These are phyloP conservation scores for Fremontodendron californicum DNA, from an alignment of 345 rosid genomes.

Conservation along the genomic window DNA sequence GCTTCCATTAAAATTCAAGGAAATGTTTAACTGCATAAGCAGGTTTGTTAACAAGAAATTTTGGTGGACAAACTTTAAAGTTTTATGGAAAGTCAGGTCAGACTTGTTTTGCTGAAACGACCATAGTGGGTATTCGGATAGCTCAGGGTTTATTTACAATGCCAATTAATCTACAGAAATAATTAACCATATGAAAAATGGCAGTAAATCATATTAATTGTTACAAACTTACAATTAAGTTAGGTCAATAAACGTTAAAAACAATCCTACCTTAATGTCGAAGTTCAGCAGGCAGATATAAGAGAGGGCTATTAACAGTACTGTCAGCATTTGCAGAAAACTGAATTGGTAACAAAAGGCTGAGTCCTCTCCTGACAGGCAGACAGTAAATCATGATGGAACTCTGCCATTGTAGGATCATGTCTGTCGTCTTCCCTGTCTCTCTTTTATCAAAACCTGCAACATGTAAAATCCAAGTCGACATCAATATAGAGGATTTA, in stretches of 20 bases:
- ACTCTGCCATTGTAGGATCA: slow-evolving; percentile 53
- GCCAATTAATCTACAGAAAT: no score
- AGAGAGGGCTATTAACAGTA: slow-evolving; percentile 66
- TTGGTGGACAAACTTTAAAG: no score
- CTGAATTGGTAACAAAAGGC: slow-evolving; percentile 58
- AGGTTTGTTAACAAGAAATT: background rate
- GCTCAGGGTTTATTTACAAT: no score
- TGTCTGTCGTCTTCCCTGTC: slow-evolving; percentile 60
- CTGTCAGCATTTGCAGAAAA: slow-evolving; percentile 42
- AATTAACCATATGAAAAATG: no score
- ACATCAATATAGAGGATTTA: background rate
- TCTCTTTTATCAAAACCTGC: slow-evolving; percentile 61
- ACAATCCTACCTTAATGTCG: slow-evolving; percentile 27
- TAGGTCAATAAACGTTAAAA: no score
- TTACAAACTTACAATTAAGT: no score
- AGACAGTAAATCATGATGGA: slow-evolving; percentile 45
- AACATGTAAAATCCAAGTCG: slow-evolving; percentile 1
- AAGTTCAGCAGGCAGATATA: slow-evolving; percentile 42
- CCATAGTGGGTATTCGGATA: no score
- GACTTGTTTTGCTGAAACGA: no score
- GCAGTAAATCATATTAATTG: no score
- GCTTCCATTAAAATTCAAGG: background rate
- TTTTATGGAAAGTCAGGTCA: no score
- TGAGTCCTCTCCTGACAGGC: slow-evolving; percentile 83
- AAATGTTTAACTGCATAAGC: background rate